These are phyloP conservation scores for Myriosclerotinia curreyana DNA, from an alignment of 2,329 filamentous ascomycete species.

Conservation along the genomic window DNA sequence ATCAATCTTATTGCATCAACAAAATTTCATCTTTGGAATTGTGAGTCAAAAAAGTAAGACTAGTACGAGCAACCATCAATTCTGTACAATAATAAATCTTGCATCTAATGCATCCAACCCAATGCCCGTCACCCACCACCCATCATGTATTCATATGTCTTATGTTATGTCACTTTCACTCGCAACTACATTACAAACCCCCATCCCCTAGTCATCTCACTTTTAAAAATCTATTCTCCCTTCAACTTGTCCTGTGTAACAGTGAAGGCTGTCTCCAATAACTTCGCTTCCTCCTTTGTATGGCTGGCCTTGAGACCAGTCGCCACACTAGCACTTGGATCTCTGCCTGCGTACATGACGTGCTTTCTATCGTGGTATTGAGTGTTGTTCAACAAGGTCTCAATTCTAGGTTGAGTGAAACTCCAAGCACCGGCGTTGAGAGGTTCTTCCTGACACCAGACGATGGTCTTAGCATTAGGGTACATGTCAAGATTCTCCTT, in stretches of 20 bases:
- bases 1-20: not conserved
- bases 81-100: slow-evolving; percentile 35
- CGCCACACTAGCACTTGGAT: slow-evolving; percentile 89
- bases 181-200: slow-evolving; percentile 19
- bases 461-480: slow-evolving; percentile 94
- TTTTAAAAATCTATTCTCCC: slow-evolving; percentile 44
- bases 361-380: slow-evolving; percentile 90
- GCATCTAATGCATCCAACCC: slow-evolving; percentile 24
- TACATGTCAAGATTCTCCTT: slow-evolving; percentile 96
- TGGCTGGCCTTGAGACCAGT: slow-evolving; percentile 88
- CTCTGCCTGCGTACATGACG: slow-evolving; percentile 94
- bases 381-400: slow-evolving; percentile 92
- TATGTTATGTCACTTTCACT: not conserved
- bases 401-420: slow-evolving; percentile 94
- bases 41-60: not conserved
- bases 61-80: slow-evolving; percentile 16
- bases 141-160: slow-evolving; percentile 5
- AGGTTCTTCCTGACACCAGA: slow-evolving; percentile 97
- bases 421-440: slow-evolving; percentile 96
- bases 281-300: slow-evolving; percentile 86
- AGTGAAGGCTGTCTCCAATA: slow-evolving; percentile 64
- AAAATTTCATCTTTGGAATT: not conserved
- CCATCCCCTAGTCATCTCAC: too few relatives aligned
- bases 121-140: not conserved
- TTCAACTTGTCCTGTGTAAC: slow-evolving; percentile 68